Percentiles rank a stretch among this genome's conserved stretches.
Conservation (phyloP, 2,329 filamentous ascomycete species). For the Pestalotiopsis sp. region DNA sequence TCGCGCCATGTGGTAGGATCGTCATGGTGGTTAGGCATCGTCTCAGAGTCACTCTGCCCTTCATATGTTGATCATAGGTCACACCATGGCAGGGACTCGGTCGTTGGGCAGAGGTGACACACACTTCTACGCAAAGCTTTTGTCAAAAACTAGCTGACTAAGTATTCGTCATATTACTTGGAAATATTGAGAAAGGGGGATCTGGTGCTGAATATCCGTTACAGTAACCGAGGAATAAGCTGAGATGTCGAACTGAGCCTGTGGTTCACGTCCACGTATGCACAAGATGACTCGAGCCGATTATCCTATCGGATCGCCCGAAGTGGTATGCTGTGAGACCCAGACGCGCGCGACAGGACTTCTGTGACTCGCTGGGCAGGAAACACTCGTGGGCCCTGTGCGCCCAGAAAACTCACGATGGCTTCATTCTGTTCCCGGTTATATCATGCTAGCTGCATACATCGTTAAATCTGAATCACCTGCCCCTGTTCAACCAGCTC, state of each 20-base stretch:
- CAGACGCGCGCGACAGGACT: background rate
- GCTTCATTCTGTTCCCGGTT: background rate
- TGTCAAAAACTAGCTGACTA: background rate
- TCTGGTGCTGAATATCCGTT: background rate
- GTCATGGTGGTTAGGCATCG: background rate
- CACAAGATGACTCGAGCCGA: background rate
- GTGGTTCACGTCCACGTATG: background rate
- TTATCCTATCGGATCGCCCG: background rate
- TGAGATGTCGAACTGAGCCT: background rate
- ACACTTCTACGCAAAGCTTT: background rate
- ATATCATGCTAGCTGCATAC: background rate
- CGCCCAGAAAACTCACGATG: background rate
- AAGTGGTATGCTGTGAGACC: background rate
- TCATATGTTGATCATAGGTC: background rate
- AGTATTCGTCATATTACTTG: background rate
- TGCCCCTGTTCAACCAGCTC: background rate
- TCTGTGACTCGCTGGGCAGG: background rate
- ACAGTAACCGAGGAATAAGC: background rate
- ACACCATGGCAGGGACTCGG: background rate
- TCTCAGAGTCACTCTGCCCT: background rate
- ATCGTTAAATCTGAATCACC: background rate
- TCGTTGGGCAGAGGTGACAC: background rate
- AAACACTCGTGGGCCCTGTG: background rate
- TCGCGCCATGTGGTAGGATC: background rate
- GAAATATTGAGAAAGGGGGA: background rate